Base-by-base conservation (phyloP, 2,329 filamentous ascomycete genomes). In the Hypomyces perniciosus region DNA sequence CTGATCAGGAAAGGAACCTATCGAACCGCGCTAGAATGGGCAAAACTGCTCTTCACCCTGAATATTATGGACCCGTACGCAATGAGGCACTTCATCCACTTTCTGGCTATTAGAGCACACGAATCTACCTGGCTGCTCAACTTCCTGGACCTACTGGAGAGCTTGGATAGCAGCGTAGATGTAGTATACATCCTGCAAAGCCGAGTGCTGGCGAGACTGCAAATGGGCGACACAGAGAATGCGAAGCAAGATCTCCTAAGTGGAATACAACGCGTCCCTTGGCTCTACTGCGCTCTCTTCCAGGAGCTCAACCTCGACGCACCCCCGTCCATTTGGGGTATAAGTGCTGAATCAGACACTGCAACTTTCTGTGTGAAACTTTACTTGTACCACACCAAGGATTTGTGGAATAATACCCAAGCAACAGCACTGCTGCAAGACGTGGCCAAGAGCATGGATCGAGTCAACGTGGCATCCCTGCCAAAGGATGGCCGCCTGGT, bases 21-120 rank as follows among this genome's bases (percentile, higher is more conserved):
- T 76, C 80, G 90, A 43, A 97, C 93, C 1, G 90, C 90, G 0
- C 83, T 95, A 44, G 93, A 97, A 68, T 99, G 93, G 91, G 81
- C 88, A 6, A 96, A 93, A 69, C 71, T 97, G 5, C 74, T 96
- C 8, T 76, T 95, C 30, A 81, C 84, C 52, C 70, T 97, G 52
- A 82, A 90, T 58, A 83, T 83, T 44, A 72, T 76, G 4, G 93
- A 99, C 63, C 90, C 90, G 0, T 96, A 96, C 61, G 88, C 83
- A 43, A 81, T 96, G 62, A 78, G 84, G 54, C 80, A 96, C 50
- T 79, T 90, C 56, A 81, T 96, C 44, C 92, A 96, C 63, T 82
- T 90, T 56, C 77, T 96, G 48, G 90, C 90, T 2, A 75, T 97
- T n/a, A 83, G 89, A 49, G 86, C 89, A 4, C 78, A 85, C 55